Percentiles rank a stretch among this genome's conserved stretches.
phyloP scores from a whole-genome alignment of 2,329 filamentous ascomycete genomes.

The Neonectria hederae region DNA sequence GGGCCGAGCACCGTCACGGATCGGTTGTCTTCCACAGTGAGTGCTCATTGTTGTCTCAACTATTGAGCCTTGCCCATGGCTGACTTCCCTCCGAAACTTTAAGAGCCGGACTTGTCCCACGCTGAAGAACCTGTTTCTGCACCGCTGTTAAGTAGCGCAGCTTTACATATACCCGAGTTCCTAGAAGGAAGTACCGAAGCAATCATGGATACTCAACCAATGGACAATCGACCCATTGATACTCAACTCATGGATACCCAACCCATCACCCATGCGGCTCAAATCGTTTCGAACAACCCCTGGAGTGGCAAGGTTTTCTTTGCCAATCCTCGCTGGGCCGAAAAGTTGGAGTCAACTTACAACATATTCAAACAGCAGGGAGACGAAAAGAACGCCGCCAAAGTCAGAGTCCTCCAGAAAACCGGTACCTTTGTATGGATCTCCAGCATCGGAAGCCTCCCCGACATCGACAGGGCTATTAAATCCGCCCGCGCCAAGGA shows the following conservation, averaged over 20 bases:
- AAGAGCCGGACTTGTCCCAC: neutral
- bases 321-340: constrained; percentile 12
- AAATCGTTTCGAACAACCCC: neutral
- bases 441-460: constrained; percentile 1
- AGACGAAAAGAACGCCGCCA: constrained; percentile 11
- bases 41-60: neutral
- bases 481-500: constrained; percentile 4
- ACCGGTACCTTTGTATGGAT: constrained; percentile 23
- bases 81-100: neutral
- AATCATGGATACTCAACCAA: neutral
- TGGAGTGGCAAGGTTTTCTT: constrained; percentile 12
- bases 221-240: neutral
- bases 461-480: constrained; percentile 17
- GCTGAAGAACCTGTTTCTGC: neutral
- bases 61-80: neutral
- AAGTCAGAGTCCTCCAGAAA: constrained; percentile 8
- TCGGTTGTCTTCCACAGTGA: neutral
- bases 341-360: constrained; percentile 12
- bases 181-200: neutral
- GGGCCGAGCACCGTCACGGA: neutral
- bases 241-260: neutral
- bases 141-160: neutral
- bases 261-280: neutral
- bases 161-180: neutral
- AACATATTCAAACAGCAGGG: neutral